Evolutionary conservation across 2,329 filamentous ascomycete species (phyloP).

Genomic region (Sporothrix curviconia): DNA sequence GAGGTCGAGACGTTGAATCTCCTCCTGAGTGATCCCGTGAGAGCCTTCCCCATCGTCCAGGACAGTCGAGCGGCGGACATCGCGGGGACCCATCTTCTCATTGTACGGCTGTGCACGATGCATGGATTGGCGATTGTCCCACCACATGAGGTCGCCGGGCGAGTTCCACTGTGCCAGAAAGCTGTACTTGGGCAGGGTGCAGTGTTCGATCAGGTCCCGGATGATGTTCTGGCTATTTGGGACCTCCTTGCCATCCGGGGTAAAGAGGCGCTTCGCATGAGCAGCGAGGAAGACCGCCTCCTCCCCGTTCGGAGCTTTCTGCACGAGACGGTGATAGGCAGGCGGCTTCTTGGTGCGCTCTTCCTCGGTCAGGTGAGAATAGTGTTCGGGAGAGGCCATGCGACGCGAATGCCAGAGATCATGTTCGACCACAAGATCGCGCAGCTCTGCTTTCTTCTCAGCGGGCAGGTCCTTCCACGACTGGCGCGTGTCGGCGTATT

Average conservation of each 20-base stretch:
- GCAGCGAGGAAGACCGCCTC: conserved; percentile 1
- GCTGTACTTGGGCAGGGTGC: background rate
- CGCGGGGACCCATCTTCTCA: background rate
- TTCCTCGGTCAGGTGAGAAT: background rate
- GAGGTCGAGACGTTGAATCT: no score
- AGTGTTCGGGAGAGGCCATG: background rate
- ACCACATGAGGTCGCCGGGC: conserved; percentile 5
- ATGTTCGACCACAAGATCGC: background rate
- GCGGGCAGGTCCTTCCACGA: background rate
- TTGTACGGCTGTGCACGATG: conserved; percentile 3
- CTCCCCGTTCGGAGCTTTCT: background rate
- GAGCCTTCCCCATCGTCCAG: conserved; percentile 1
- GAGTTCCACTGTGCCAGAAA: background rate
- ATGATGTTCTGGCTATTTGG: conserved; percentile 3
- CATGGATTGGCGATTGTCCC: conserved; percentile 9
- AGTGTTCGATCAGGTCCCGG: background rate
- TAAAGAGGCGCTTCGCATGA: background rate
- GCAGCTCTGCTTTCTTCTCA: background rate
- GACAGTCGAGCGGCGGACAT: conserved; percentile 6
- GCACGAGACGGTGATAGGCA: background rate
- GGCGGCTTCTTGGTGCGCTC: background rate
- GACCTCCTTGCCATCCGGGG: background rate
- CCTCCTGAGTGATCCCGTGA: no score
- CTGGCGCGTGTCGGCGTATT: conserved; percentile 5
- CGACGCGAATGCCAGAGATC: conserved; percentile 10